phyloP scores from a whole-genome alignment of 129 eudicot species.

The Tagetes erecta region DNA sequence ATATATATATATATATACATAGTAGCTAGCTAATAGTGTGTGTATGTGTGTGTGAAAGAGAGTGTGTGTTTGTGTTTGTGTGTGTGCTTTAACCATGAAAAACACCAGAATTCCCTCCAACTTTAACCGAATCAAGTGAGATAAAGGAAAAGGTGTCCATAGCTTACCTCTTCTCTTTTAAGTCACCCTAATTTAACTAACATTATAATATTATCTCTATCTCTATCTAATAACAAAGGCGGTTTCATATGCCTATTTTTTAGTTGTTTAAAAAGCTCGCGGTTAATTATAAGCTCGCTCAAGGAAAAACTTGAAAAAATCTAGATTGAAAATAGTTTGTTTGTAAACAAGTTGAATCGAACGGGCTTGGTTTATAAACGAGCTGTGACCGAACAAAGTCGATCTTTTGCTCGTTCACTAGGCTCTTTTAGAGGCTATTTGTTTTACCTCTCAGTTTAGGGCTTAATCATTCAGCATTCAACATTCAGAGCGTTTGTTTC shows the following conservation, averaged over 20 bases:
- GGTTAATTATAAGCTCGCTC: too few species aligned
- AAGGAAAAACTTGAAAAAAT: too few species aligned
- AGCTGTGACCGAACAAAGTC: too few species aligned
- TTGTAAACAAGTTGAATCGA: neutral
- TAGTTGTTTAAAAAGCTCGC: neutral
- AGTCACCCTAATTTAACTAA: constrained; percentile 38
- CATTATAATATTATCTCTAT: neutral
- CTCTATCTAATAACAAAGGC: constrained; percentile 13
- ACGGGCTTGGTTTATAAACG: too few species aligned
- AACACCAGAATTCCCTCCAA: constrained; percentile 69
- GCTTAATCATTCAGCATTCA: too few species aligned
- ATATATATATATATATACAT: neutral
- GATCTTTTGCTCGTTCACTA: too few species aligned
- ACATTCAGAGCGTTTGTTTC: too few species aligned
- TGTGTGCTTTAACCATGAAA: constrained; percentile 56
- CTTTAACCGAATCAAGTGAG: constrained; percentile 73
- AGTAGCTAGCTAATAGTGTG: neutral
- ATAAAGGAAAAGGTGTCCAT: constrained; percentile 63
- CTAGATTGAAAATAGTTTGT: too few species aligned
- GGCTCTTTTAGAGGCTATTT: too few species aligned
- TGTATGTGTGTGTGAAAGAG: constrained; percentile 7
- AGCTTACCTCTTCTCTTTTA: constrained; percentile 33
- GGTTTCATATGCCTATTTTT: constrained; percentile 15
- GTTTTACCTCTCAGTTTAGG: too few species aligned
- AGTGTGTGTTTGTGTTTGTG: neutral